Conservation (phyloP, 2,329 filamentous ascomycete species). For the Trichophyton schoenleinii region DNA sequence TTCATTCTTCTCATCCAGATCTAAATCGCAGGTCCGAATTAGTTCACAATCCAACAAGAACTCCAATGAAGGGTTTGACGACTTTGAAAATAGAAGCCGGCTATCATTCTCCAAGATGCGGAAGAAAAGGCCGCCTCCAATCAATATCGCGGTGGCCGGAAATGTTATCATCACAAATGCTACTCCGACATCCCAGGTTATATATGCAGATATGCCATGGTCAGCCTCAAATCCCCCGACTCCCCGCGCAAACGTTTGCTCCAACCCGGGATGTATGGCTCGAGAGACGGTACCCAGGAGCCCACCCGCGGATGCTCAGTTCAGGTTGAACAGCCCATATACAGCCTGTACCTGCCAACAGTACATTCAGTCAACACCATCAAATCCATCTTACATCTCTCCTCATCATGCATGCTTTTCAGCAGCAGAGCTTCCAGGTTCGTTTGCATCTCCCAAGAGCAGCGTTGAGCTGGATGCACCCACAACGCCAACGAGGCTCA, state of each 20-base stretch:
- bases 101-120: constrained; percentile 12
- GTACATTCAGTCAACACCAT: not conserved
- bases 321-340: not conserved
- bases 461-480: constrained; percentile 9
- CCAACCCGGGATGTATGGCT: constrained; percentile 7
- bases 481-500: constrained; percentile 5
- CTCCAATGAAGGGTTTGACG: not conserved
- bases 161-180: constrained; percentile 11
- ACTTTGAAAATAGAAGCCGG: constrained; percentile 1
- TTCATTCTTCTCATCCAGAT: constrained; percentile 11
- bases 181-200: constrained; percentile 5
- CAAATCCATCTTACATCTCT: not conserved
- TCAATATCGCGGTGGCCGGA: constrained; percentile 13
- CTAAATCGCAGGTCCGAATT: constrained; percentile 7
- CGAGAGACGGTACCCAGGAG: constrained; percentile 5
- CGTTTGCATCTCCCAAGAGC: not conserved
- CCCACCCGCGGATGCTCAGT: not conserved
- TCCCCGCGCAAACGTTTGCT: constrained; percentile 6
- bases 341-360: not conserved
- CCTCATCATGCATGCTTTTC: constrained; percentile 6
- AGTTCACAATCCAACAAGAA: constrained; percentile 4
- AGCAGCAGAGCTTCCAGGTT: constrained; percentile 9
- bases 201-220: constrained; percentile 10
- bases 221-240: constrained; percentile 9
- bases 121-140: constrained; percentile 13